Conservation (phyloP, 495 filamentous ascomycete species). For the Lepraria neglecta region DNA sequence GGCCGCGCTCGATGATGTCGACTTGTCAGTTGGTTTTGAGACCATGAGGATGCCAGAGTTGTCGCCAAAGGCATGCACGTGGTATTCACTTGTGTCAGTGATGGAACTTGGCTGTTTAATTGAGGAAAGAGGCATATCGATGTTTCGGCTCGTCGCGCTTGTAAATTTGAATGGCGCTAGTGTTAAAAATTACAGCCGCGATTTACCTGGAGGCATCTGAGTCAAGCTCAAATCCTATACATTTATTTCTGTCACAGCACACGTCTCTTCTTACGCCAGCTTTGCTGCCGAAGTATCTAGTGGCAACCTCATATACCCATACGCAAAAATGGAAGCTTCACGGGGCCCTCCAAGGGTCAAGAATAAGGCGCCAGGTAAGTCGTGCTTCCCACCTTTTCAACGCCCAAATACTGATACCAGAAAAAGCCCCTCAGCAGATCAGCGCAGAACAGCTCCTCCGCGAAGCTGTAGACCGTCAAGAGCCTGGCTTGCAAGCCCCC, state of each 20-base stretch:
- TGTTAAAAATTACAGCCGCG: not conserved
- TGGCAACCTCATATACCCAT: not conserved
- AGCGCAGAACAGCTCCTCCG: constrained; percentile 95
- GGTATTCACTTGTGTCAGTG: no score
- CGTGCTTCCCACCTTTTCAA: constrained; percentile 7
- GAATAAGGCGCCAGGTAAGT: constrained; percentile 72
- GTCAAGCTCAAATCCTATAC: no score
- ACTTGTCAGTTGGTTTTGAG: no score
- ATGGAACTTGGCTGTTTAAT: no score
- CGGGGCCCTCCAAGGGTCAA: constrained; percentile 94
- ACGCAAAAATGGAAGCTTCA: constrained; percentile 70
- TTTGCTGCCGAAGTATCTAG: no score
- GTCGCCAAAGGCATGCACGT: no score
- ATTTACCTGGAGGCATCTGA: not conserved
- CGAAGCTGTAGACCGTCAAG: constrained; percentile 96
- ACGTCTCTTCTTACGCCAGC: not conserved
- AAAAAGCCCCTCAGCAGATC: constrained; percentile 68
- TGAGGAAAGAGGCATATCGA: no score
- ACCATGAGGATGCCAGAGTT: no score
- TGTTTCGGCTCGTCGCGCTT: no score
- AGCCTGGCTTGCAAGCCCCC: constrained; percentile 76
- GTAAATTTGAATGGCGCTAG: not conserved
- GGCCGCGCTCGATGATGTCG: not conserved
- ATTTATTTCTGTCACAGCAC: no score
- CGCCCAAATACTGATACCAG: constrained; percentile 8